Conservation (phyloP, 192 early-diverging fungal species). For the Podila epigama region DNA sequence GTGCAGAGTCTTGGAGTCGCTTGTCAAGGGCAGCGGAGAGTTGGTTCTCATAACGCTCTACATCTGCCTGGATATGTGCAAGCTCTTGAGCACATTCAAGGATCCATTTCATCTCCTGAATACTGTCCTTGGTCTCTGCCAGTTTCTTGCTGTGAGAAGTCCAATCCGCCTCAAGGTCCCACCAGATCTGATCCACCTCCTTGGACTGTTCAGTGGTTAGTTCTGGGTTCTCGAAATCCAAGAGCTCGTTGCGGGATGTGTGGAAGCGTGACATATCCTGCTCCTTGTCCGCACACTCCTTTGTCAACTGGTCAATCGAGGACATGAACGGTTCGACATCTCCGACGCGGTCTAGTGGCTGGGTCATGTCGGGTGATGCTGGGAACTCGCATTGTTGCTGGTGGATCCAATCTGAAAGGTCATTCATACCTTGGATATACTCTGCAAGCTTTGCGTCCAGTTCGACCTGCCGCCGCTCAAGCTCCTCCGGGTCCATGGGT, state of each 20-base stretch:
- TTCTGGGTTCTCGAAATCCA: constrained; percentile 36
- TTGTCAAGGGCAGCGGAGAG: constrained; percentile 18
- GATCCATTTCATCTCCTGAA: constrained; percentile 45
- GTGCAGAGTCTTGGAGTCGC: constrained; percentile 25
- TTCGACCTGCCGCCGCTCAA: constrained; percentile 20
- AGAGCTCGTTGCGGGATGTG: constrained; percentile 23
- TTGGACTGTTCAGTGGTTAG: constrained; percentile 18
- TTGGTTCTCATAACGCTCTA: constrained; percentile 34
- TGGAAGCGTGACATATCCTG: constrained; percentile 14
- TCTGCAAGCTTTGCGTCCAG: constrained; percentile 20
- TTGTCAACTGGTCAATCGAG: constrained; percentile 6
- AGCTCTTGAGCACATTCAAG: constrained; percentile 40
- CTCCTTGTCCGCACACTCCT: constrained; percentile 6
- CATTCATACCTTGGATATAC: not conserved
- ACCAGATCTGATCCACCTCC: constrained; percentile 32
- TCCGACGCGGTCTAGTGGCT: constrained; percentile 14
- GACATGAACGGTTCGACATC: constrained; percentile 31
- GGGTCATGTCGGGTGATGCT: constrained; percentile 17
- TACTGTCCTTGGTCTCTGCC: constrained; percentile 8
- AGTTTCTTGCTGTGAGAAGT: constrained; percentile 8
- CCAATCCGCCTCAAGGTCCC: constrained; percentile 18
- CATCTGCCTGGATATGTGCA: constrained; percentile 24
- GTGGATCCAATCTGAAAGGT: constrained; percentile 16
- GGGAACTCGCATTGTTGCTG: constrained; percentile 18
- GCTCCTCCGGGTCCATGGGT: constrained; percentile 41